These are phyloP conservation scores for Mycena chlorophos DNA, from an alignment of 768 basidiomycete genomes.

Conservation along the genomic window DNA sequence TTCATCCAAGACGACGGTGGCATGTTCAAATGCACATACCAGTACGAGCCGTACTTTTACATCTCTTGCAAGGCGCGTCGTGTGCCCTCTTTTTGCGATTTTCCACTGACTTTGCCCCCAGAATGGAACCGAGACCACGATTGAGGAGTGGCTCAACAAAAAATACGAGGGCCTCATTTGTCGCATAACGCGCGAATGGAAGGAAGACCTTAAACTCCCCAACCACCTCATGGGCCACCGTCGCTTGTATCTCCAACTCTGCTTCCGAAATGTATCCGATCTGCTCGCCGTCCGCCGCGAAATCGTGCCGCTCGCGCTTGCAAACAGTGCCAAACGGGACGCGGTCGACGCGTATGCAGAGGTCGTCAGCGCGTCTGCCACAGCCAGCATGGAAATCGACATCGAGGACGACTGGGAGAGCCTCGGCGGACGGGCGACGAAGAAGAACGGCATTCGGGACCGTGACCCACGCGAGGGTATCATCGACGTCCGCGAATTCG, in stretches of 20 bases:
- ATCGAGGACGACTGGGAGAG: conserved; percentile 66
- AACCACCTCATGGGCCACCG: conserved; percentile 97
- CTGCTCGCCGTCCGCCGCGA: conserved; percentile 86
- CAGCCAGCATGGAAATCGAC: conserved; percentile 65
- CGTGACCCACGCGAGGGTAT: conserved; percentile 89
- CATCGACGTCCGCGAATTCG: conserved; percentile 93
- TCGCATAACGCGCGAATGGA: conserved; percentile 76
- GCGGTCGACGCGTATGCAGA: conserved; percentile 98
- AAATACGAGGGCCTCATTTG: conserved; percentile 86
- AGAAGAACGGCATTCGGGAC: conserved; percentile 45
- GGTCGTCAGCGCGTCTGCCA: conserved; percentile 80
- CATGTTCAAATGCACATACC: conserved; percentile 92
- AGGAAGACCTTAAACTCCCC: conserved; percentile 92
- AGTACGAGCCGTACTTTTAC: conserved; percentile 93
- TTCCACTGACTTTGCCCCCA: conserved; percentile 33
- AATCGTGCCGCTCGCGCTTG: conserved; percentile 82
- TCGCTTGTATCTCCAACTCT: conserved; percentile 83
- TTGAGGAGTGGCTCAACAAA: conserved; percentile 96
- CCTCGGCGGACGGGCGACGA: conserved; percentile 35
- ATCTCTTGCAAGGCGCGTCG: conserved; percentile 84
- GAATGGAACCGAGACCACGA: conserved; percentile 82
- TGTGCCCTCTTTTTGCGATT: not conserved
- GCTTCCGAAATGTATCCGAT: conserved; percentile 92
- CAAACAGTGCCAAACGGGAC: conserved; percentile 89
- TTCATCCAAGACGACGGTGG: conserved; percentile 97